Conservation (phyloP, 352 stramenopile genomes). For the Globisporangium okanoganense region DNA sequence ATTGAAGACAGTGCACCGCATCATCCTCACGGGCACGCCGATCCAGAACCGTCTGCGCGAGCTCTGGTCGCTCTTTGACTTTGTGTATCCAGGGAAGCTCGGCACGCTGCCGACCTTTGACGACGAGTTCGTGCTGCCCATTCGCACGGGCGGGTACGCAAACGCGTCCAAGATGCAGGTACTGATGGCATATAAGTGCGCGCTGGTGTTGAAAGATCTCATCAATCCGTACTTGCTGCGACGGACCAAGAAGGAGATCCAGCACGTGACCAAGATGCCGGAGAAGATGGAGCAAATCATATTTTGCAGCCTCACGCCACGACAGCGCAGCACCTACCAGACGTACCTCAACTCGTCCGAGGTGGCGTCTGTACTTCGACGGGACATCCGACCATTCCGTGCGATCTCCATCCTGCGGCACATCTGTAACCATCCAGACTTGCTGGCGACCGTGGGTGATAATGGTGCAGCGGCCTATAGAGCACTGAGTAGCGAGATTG, state of each 20-base stretch:
- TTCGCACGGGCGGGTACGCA: slow-evolving; percentile 91
- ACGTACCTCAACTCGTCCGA: slow-evolving; percentile 90
- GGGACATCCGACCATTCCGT: slow-evolving; percentile 83
- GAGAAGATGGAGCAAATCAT: slow-evolving; percentile 98
- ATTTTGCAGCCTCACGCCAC: slow-evolving; percentile 92
- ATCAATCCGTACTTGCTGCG: slow-evolving; percentile 97
- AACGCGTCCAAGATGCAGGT: slow-evolving; percentile 94
- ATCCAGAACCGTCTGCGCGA: slow-evolving; percentile 95
- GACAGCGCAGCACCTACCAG: slow-evolving; percentile 91
- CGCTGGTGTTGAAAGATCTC: slow-evolving; percentile 94
- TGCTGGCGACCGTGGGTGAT: slow-evolving; percentile 64
- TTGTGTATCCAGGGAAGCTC: slow-evolving; percentile 97
- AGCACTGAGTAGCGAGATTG: not conserved
- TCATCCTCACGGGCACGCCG: slow-evolving; percentile 91
- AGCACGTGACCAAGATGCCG: slow-evolving; percentile 90
- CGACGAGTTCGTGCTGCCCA: slow-evolving; percentile 96
- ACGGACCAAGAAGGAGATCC: slow-evolving; percentile 93
- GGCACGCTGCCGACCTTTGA: slow-evolving; percentile 98
- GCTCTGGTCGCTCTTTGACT: slow-evolving; percentile 99
- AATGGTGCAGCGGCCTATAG: slow-evolving; percentile 5
- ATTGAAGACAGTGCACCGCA: slow-evolving; percentile 85
- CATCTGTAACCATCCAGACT: slow-evolving; percentile 98
- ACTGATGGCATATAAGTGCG: slow-evolving; percentile 96
- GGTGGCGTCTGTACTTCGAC: slow-evolving; percentile 86
- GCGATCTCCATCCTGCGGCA: slow-evolving; percentile 96